phyloP scores from a whole-genome alignment of 441 rosid species.

The Melastoma candidum region DNA sequence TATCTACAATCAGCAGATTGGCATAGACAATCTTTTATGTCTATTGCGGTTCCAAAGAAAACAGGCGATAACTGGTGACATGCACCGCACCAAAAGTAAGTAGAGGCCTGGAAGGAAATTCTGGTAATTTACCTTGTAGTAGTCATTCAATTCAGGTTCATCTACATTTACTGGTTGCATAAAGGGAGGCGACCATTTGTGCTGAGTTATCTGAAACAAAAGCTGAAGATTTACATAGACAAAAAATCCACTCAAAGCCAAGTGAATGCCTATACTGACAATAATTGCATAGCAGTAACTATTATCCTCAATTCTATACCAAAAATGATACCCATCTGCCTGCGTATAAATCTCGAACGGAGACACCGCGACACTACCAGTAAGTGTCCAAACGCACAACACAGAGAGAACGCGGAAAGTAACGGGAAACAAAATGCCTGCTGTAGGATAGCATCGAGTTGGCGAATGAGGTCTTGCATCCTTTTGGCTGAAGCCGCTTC shows the following conservation, averaged over 20 bases:
- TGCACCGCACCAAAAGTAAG: neutral
- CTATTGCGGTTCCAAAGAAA: no score
- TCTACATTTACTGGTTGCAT: conserved; percentile 87
- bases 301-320: no score
- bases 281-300: no score
- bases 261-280: no score
- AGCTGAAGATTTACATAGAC: neutral
- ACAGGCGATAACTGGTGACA: no score
- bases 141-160: conserved; percentile 83
- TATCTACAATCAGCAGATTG: no score
- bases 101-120: neutral
- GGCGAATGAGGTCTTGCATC: conserved; percentile 94
- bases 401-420: neutral
- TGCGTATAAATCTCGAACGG: no score
- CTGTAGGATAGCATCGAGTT: conserved; percentile 48
- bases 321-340: no score
- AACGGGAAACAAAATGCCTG: conserved; percentile 38
- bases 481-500: conserved; percentile 84
- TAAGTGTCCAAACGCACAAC: no score
- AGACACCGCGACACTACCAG: no score
- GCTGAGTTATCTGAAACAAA: conserved; percentile 56
- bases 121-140: conserved; percentile 46
- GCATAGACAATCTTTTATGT: no score
- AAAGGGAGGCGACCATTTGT: conserved; percentile 95
- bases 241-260: no score